Evolutionary conservation across 345 rosid species (phyloP), one percentile per base, ranked within the genome.

Genomic region (Rhodomyrtus tomentosa): DNA sequence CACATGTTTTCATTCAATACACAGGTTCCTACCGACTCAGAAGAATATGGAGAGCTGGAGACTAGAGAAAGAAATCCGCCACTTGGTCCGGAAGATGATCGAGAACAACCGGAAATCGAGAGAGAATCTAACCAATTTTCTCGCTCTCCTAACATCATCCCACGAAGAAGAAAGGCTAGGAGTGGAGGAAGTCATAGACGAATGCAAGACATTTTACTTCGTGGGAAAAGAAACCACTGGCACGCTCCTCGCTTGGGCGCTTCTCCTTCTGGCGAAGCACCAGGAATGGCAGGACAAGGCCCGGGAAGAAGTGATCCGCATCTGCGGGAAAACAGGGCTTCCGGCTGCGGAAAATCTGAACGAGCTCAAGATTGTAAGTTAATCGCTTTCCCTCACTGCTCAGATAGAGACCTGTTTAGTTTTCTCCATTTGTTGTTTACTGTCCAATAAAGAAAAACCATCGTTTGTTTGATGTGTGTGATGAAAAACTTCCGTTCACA

Each of bases 181-280:
- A 20, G 87, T 89, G 36, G 96, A 93, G 86, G 96, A 95, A 83
- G 90, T 96, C 50, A 92, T 95, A 81, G 94, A 95, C 48, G 98
- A 96, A 85, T 93, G 97, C 92, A 93, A 96, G 87, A 95, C 96
- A 12, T 93, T 96, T 85, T 95, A 94, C 88, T 93, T 95, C 55
- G 97, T 97, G 12, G 98, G 97, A 55, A 95, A 95, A 51, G 98
- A 96, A 87, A 95, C 98, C 24, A 90, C 91, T 4, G 98, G 91
- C 52, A 89, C 91, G 82, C 92, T 92, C 40, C 85, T 96, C 87
- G 91, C 95, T 22, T 94, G 96, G 95, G 91, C 89, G 0, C 87
- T 96, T 82, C 82, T 95, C 2, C 93, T 92, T n/a, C 86, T 95
- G 20, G 95, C 96, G 36, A 54, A 87, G 88, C 89, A 96, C 85